Percentiles rank a stretch among this genome's conserved stretches.
phyloP scores from a whole-genome alignment of 2,329 filamentous ascomycete genomes.

The Sporothrix luriei region DNA sequence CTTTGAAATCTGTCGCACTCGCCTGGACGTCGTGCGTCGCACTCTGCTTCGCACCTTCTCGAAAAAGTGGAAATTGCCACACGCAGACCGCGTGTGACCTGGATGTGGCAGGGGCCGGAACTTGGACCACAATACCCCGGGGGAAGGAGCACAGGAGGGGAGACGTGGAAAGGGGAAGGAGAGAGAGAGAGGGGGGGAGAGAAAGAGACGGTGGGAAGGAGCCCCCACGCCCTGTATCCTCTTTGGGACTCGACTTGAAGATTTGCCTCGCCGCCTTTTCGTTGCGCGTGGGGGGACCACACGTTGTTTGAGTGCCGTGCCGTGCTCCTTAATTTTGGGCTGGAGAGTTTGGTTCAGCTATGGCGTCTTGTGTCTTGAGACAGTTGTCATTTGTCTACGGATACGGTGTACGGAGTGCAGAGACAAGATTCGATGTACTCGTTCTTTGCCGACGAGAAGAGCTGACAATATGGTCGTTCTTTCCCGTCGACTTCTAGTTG shows the following conservation, averaged over 20 bases:
- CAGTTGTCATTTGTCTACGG: background rate
- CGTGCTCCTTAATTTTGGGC: background rate
- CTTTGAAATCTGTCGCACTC: background rate
- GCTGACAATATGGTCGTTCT: background rate
- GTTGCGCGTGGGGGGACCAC: conserved; percentile 17
- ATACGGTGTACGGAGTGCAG: no score
- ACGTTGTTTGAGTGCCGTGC: background rate
- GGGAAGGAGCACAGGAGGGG: background rate
- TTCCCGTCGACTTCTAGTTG: background rate
- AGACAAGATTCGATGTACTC: no score
- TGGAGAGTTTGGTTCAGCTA: background rate
- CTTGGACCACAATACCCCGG: background rate
- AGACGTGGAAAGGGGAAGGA: background rate
- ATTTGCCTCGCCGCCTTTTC: conserved; percentile 17
- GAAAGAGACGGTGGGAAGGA: background rate
- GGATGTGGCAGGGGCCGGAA: background rate
- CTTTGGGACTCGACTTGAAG: background rate
- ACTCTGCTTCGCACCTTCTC: background rate
- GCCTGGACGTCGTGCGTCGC: no score
- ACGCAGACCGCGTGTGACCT: conserved; percentile 3
- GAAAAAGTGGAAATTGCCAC: conserved; percentile 19
- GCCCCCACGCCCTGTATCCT: conserved; percentile 13
- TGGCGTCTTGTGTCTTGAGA: background rate
- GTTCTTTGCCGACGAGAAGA: no score
- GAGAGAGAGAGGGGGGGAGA: background rate